Base-by-base conservation (phyloP, 108 stramenopile genomes). In the Cyclotella baltica region DNA sequence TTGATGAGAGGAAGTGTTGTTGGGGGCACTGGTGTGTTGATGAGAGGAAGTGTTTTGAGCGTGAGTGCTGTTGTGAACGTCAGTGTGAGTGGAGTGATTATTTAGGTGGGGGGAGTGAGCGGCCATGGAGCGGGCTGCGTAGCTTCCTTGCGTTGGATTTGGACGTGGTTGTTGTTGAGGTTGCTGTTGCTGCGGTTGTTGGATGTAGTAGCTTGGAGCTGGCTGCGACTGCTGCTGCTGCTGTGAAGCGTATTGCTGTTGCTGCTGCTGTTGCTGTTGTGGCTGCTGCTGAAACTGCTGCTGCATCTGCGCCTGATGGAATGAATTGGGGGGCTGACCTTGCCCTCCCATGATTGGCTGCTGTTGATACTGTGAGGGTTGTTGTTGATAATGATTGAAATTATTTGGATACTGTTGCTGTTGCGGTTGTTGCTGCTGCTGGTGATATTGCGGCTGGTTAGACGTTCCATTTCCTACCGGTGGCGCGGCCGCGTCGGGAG, bases 61-160 rank as follows among this genome's bases (percentile, higher is more conserved):
- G 35, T 67, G 51, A 52, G 11, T 52, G 19, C 18, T n/a, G 20
- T 33, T 22, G 16, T 38, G 30, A 35, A 18, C 29, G 33, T 34
- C 31, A 28, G 38, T 51, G 70, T 9, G 19, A 35, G 40, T 62
- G 29, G 38, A 30, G 43, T 72, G 70, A 28, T 58, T 34, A 27
- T 48, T 56, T 0, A 67, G 29, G 20, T 78, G 76, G 18, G 76
- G 80, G 15, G 75, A 70, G 40, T 81, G 58, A 0, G 81, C 81
- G 16, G 71, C 77, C 53, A 73, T 77, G 30, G 75, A 76, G 18
- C 81, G 55, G 29, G 76, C 70, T n/a, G 81, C 76, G 50, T 82
- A 82, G 31, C 56, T 59, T 57, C 59, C 59, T 61, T 56, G 56
- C 19, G 46, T 23, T 28, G 56, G 56, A 4, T 16, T 31, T n/a